Percentiles rank a stretch among this genome's conserved stretches.
phyloP scores from a whole-genome alignment of 163 green algal genomes.

The Trebouxia gelatinosa region DNA sequence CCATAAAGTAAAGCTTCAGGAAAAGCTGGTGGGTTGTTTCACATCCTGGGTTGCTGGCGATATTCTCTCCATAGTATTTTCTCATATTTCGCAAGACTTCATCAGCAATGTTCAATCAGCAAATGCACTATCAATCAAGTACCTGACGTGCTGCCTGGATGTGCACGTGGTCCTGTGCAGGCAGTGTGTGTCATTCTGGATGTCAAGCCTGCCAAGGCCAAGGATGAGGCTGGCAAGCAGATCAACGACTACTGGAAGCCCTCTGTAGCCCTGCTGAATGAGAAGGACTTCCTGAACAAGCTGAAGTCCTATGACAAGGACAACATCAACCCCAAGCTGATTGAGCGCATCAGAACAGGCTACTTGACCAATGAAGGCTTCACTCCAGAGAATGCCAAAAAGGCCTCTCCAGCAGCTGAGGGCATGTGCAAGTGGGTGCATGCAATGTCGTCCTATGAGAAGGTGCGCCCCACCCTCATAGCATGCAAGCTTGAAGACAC shows the following conservation, averaged over 20 bases:
- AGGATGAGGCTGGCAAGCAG: constrained; percentile 62
- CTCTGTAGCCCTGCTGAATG: constrained; percentile 62
- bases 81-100: not conserved
- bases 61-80: not conserved
- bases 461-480: constrained; percentile 40
- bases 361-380: constrained; percentile 71
- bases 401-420: constrained; percentile 62
- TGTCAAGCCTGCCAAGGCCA: constrained; percentile 73
- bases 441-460: constrained; percentile 74
- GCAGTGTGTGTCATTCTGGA: constrained; percentile 83
- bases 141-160: not conserved
- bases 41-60: too few relatives aligned
- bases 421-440: constrained; percentile 82
- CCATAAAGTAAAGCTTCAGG: too few relatives aligned
- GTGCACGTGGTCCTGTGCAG: constrained; percentile 38
- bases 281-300: constrained; percentile 68
- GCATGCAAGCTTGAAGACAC: not conserved
- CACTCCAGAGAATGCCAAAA: constrained; percentile 63
- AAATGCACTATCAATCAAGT: too few relatives aligned
- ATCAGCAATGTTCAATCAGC: not conserved
- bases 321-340: constrained; percentile 70
- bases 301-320: constrained; percentile 81
- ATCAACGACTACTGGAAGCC: constrained; percentile 76
- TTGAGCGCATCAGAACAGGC: constrained; percentile 63
- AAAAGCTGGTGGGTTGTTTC: too few relatives aligned